Percentiles rank a stretch among this genome's conserved stretches.
Evolutionary conservation across 805 yeast genomes (phyloP).

Genomic region (Ogataea kodamae): DNA sequence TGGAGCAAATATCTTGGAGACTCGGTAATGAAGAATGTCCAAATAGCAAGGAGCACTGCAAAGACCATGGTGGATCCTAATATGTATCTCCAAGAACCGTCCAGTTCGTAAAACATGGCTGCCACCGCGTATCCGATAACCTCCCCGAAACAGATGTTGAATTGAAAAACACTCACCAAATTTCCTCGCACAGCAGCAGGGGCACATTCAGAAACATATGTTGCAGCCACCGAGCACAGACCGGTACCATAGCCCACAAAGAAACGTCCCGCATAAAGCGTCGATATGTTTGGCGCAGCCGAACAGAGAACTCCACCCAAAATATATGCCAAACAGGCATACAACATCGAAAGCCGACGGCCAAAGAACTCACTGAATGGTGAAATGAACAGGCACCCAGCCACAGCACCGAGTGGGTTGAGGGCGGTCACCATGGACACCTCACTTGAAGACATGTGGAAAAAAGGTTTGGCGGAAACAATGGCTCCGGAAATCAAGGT

Average conservation of each 20-base stretch:
- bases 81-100: slow-evolving; percentile 63
- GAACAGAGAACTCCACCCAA: slow-evolving; percentile 60
- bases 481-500: slow-evolving; percentile 63
- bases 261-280: slow-evolving; percentile 59
- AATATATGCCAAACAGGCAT: slow-evolving; percentile 58
- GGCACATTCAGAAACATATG: slow-evolving; percentile 58
- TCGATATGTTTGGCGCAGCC: slow-evolving; percentile 40
- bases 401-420: slow-evolving; percentile 67
- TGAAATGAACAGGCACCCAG: slow-evolving; percentile 57
- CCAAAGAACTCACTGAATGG: slow-evolving; percentile 56
- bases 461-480: slow-evolving; percentile 43
- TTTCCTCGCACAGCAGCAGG: slow-evolving; percentile 57
- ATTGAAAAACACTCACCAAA: slow-evolving; percentile 59
- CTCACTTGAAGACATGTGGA: slow-evolving; percentile 40
- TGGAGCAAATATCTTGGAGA: slow-evolving; percentile 56
- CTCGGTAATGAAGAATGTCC: slow-evolving; percentile 55
- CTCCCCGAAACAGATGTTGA: slow-evolving; percentile 64
- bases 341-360: slow-evolving; percentile 49
- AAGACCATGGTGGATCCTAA: slow-evolving; percentile 62
- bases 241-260: slow-evolving; percentile 63
- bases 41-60: slow-evolving; percentile 48
- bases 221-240: slow-evolving; percentile 62
- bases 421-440: slow-evolving; percentile 52
- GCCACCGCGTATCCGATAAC: slow-evolving; percentile 62
- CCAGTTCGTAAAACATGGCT: slow-evolving; percentile 54